Evolutionary conservation across 2,329 filamentous ascomycete genomes (phyloP).

Genomic region (Cladosporium sp.): DNA sequence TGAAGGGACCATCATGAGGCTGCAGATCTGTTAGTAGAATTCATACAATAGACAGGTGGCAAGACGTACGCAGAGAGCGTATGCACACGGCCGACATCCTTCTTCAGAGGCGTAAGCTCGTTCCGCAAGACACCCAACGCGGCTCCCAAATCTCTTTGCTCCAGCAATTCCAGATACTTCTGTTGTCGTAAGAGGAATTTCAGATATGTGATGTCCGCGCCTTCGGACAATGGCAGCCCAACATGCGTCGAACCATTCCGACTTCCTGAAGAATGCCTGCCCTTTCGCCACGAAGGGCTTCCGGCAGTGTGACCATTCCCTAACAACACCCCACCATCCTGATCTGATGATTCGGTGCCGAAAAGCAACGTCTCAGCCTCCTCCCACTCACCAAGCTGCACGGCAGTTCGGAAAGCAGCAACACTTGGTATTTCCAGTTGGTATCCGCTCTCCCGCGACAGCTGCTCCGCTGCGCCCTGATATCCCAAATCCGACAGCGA

Average conservation of each 20-base stretch:
- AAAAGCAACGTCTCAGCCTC: conserved; percentile 81
- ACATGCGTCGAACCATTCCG: conserved; percentile 24
- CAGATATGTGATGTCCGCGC: conserved; percentile 74
- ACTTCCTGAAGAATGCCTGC: conserved; percentile 16
- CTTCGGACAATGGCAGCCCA: conserved; percentile 70
- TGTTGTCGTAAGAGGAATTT: conserved; percentile 86
- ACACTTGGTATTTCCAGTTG: conserved; percentile 83
- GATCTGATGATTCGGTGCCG: conserved; percentile 41
- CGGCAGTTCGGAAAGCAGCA: conserved; percentile 75
- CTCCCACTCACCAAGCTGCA: conserved; percentile 75
- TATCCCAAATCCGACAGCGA: conserved; percentile 88
- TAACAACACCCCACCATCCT: conserved; percentile 40
- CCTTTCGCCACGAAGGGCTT: conserved; percentile 6
- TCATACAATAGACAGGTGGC: too few relatives aligned
- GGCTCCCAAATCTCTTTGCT: conserved; percentile 65
- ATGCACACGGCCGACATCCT: conserved; percentile 73
- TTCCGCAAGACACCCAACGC: conserved; percentile 80
- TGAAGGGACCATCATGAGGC: conserved; percentile 83
- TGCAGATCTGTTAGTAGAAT: conserved; percentile 30
- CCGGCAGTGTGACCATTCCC: conserved; percentile 23
- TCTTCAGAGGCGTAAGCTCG: conserved; percentile 81
- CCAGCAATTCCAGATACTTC: conserved; percentile 88
- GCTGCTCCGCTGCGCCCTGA: conserved; percentile 64
- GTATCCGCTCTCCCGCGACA: conserved; percentile 80
- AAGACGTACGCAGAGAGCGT: conserved; percentile 64